These are phyloP conservation scores for Cyphellophora attinorum DNA, from an alignment of 2,329 filamentous ascomycete genomes.

Conservation along the genomic window DNA sequence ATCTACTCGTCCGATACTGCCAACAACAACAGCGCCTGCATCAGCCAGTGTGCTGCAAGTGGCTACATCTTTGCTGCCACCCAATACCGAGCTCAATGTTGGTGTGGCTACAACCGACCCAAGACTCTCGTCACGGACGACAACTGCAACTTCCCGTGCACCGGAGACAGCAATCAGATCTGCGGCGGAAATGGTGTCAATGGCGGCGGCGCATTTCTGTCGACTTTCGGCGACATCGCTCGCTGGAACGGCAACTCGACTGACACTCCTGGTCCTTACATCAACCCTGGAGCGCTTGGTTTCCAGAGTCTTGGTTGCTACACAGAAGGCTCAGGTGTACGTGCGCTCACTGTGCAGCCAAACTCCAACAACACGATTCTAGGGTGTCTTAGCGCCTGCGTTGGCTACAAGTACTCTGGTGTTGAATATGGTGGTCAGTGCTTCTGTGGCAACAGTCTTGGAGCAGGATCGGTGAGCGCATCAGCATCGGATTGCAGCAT, in stretches of 20 bases:
- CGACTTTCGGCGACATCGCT: constrained; percentile 13
- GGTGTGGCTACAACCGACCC: constrained; percentile 23
- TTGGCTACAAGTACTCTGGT: constrained; percentile 26
- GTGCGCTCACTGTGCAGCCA: constrained; percentile 20
- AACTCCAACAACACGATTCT: constrained; percentile 23
- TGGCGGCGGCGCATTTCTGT: constrained; percentile 10
- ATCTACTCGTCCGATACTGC: constrained; percentile 12
- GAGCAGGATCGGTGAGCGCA: constrained; percentile 9
- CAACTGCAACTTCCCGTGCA: constrained; percentile 19
- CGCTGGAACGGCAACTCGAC: constrained; percentile 12
- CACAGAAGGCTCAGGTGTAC: constrained; percentile 24
- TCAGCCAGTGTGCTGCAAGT: constrained; percentile 14
- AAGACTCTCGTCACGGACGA: constrained; percentile 14
- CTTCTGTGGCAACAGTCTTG: constrained; percentile 22
- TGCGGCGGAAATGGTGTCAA: constrained; percentile 19
- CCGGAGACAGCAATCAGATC: constrained; percentile 16
- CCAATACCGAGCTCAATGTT: constrained; percentile 24
- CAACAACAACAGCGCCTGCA: constrained; percentile 22
- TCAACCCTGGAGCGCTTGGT: constrained; percentile 16
- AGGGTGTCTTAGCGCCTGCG: constrained; percentile 11
- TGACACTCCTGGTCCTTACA: constrained; percentile 12
- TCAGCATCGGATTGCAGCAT: constrained; percentile 12
- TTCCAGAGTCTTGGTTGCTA: constrained; percentile 31
- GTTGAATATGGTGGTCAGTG: constrained; percentile 31
- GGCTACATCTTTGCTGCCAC: constrained; percentile 21